phyloP scores from a whole-genome alignment of 2,329 filamentous ascomycete genomes.

The Peltaster fructicola region DNA sequence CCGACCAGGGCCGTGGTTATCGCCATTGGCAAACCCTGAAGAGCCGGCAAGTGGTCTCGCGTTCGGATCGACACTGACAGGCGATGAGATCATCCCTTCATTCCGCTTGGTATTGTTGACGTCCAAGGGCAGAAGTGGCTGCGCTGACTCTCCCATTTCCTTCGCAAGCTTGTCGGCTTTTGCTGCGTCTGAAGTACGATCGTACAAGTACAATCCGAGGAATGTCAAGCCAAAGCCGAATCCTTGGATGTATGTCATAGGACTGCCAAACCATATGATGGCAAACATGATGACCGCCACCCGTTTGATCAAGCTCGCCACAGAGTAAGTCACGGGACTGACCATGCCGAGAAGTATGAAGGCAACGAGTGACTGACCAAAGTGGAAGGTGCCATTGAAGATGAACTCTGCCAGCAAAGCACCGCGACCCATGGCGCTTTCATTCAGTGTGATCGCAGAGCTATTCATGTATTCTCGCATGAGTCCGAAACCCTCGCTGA shows the following conservation, averaged over 20 bases:
- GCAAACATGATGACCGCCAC: constrained; percentile 93
- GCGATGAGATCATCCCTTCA: too few relatives aligned
- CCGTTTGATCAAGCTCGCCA: constrained; percentile 88
- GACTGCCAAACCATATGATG: constrained; percentile 88
- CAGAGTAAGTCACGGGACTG: constrained; percentile 90
- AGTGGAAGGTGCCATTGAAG: constrained; percentile 95
- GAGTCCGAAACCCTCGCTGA: constrained; percentile 67
- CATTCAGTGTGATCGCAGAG: constrained; percentile 58
- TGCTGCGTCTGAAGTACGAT: constrained; percentile 74
- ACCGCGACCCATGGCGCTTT: constrained; percentile 51
- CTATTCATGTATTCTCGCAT: constrained; percentile 64
- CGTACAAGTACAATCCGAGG: constrained; percentile 83
- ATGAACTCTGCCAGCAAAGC: constrained; percentile 62
- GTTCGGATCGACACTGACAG: too few relatives aligned
- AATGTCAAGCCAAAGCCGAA: constrained; percentile 80
- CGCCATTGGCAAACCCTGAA: too few relatives aligned
- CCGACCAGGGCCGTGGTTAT: too few relatives aligned
- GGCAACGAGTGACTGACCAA: constrained; percentile 86
- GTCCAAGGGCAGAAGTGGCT: constrained; percentile 49
- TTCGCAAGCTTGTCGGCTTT: constrained; percentile 68
- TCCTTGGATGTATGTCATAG: constrained; percentile 67
- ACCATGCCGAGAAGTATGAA: constrained; percentile 86
- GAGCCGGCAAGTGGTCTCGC: constrained; percentile 21
- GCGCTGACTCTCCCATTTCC: constrained; percentile 40
- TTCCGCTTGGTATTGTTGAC: constrained; percentile 16